Evolutionary conservation across 1,139 yeast genomes (phyloP).

Genomic region (Keqinozyma sinolaborantium): DNA sequence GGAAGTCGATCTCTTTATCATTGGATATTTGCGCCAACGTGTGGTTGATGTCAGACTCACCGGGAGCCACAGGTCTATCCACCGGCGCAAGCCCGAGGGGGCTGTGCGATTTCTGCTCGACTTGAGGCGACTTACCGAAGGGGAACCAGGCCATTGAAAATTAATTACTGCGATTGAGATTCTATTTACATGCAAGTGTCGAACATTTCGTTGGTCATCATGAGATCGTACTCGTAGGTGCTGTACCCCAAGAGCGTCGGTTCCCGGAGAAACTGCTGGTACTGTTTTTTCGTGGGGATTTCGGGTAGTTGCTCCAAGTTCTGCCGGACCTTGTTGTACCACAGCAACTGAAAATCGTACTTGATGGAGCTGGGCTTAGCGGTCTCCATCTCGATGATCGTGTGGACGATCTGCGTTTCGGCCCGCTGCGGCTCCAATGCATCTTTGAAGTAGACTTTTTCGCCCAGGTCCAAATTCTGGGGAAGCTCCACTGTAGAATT

Average conservation of each 20-base stretch:
- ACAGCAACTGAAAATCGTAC: conserved; percentile 24
- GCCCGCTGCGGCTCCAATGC: conserved; percentile 12
- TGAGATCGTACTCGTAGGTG: conserved; percentile 24
- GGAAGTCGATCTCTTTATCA: conserved; percentile 12
- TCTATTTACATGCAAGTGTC: conserved; percentile 20
- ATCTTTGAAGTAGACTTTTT: conserved; percentile 20
- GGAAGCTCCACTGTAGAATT: conserved; percentile 30
- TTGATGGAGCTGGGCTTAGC: conserved; percentile 25
- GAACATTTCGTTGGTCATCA: conserved; percentile 33
- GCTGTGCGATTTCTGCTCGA: conserved; percentile 36
- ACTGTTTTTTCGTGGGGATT: conserved; percentile 8
- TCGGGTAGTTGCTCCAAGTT: conserved; percentile 8
- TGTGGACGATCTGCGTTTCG: conserved; percentile 25
- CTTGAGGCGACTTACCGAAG: conserved; percentile 11
- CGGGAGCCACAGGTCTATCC: conserved; percentile 11
- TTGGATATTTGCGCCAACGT: conserved; percentile 34
- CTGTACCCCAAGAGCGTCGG: conserved; percentile 10
- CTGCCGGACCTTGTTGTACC: conserved; percentile 18
- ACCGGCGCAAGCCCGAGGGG: conserved; percentile 12
- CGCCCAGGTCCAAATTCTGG: conserved; percentile 10
- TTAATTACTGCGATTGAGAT: conserved; percentile 1
- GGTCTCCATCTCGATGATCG: conserved; percentile 29
- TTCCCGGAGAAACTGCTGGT: conserved; percentile 6
- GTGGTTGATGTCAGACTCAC: conserved; percentile 31
- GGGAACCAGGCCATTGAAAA: background rate